Conservation (phyloP, 108 stramenopile genomes). For the Stephanodiscus minutulus region DNA sequence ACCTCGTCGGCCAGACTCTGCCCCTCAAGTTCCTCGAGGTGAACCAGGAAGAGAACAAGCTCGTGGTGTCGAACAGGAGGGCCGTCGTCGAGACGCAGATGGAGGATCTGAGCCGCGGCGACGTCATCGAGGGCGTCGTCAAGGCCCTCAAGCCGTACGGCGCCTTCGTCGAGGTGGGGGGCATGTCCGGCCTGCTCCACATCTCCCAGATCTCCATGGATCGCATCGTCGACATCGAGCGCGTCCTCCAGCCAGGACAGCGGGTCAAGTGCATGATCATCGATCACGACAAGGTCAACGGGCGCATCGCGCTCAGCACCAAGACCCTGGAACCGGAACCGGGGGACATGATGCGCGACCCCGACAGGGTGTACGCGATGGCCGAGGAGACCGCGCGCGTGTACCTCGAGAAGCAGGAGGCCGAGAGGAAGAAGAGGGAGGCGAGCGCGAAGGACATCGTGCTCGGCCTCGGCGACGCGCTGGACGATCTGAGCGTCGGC, state of each 20-base stretch:
- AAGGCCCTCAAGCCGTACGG: slow-evolving; percentile 98
- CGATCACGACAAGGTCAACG: slow-evolving; percentile 96
- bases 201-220: slow-evolving; percentile 98
- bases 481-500: slow-evolving; percentile 77
- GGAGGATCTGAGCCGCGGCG: slow-evolving; percentile 90
- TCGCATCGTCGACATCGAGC: slow-evolving; percentile 91
- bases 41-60: slow-evolving; percentile 90
- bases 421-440: slow-evolving; percentile 90
- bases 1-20: slow-evolving; percentile 81
- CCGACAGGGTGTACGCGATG: slow-evolving; percentile 80
- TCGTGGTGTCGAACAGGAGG: slow-evolving; percentile 94
- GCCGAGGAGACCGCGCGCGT: slow-evolving; percentile 89
- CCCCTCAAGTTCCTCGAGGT: slow-evolving; percentile 95
- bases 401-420: slow-evolving; percentile 93
- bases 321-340: slow-evolving; percentile 97
- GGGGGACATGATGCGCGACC: slow-evolving; percentile 96
- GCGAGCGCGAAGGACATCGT: slow-evolving; percentile 94
- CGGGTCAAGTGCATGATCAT: slow-evolving; percentile 98
- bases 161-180: slow-evolving; percentile 95
- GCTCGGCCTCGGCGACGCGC: slow-evolving; percentile 87
- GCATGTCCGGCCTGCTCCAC: slow-evolving; percentile 97
- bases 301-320: slow-evolving; percentile 93
- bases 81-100: slow-evolving; percentile 93
- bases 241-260: slow-evolving; percentile 89
- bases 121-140: slow-evolving; percentile 89